Evolutionary conservation across 1,284 basidiomycete species (phyloP), one percentile per base, ranked within the genome.

Genomic region (Ustilago sp.): DNA sequence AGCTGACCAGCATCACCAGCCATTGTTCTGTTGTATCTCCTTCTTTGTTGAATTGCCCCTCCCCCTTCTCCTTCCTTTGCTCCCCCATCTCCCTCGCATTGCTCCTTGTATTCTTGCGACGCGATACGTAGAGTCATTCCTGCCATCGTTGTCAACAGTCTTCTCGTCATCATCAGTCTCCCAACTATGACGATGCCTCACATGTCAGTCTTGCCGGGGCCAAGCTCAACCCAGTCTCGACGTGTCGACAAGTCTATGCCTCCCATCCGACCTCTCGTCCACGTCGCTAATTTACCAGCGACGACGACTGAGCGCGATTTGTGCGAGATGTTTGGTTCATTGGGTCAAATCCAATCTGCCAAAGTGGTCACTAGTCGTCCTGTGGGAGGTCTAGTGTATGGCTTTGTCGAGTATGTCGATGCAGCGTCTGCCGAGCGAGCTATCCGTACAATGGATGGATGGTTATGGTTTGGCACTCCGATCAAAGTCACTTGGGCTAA

Each of bases 361-460:
- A 98, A 98, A 91, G 98, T 99, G 87, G 97, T 99, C 86, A 93
- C 95, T 87, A 63, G 67, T 36, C 72, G 72, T 32, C 39, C 59
- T 32, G 95, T 97, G 86, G 95, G 94, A 68, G 95, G 94, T 65
- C 92, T 96, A 87, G 98, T 97, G 89, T 99, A 98, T 86, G 96
- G 96, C 80, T 98, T 96, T 87, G 95, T 97, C 87, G 94, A 96
- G 88, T 97, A 95, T 55, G 76, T 66, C 34, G 95, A 98, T 87
- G 95, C 98, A 93, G 92, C 94, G 72, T 93, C 94, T 38, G 96
- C 96, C 38, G 96, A 99, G 88, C 96, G 94, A 64, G 96, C 96
- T 23, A 89, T 98, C 51, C 93, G 94, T 87, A 97, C 95, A 59
- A 91, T 99, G 83, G 97, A 98, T 86, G 96, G 95, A 53, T 92